Evolutionary conservation across 2,329 filamentous ascomycete genomes (phyloP).

Genomic region (Lasiodiplodia gonubiensis): DNA sequence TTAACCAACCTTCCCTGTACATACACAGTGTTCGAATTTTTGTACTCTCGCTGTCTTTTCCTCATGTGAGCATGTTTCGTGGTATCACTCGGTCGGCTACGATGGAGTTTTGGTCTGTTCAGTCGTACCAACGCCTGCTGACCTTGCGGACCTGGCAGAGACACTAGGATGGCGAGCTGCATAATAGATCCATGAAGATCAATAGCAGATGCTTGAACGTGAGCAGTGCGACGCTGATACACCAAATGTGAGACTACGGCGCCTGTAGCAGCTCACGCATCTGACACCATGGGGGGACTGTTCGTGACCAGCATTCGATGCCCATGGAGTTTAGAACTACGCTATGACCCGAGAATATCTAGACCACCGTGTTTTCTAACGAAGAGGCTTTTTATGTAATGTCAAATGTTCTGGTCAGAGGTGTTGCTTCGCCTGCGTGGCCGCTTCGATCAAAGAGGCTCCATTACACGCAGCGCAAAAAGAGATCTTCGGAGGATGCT

Average conservation of each 20-base stretch:
- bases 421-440: not conserved
- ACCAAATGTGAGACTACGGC: not conserved
- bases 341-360: not conserved
- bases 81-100: not conserved
- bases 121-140: not conserved
- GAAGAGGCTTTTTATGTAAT: not conserved
- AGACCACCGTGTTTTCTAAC: not conserved
- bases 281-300: not conserved
- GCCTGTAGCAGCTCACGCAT: not conserved
- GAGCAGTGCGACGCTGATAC: not conserved
- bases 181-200: not conserved
- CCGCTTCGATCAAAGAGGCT: too few relatives aligned
- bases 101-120: not conserved
- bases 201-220: not conserved
- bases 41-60: constrained; percentile 5
- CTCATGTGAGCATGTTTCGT: not conserved
- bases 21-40: constrained; percentile 4
- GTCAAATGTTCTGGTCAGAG: not conserved
- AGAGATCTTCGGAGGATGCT: not conserved
- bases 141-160: not conserved
- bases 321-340: not conserved
- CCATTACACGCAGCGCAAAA: not conserved
- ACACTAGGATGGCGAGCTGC: not conserved
- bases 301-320: not conserved
- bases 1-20: constrained; percentile 19